These are phyloP conservation scores for Mrakia blollopis DNA, from an alignment of 768 basidiomycete genomes.

Conservation along the genomic window DNA sequence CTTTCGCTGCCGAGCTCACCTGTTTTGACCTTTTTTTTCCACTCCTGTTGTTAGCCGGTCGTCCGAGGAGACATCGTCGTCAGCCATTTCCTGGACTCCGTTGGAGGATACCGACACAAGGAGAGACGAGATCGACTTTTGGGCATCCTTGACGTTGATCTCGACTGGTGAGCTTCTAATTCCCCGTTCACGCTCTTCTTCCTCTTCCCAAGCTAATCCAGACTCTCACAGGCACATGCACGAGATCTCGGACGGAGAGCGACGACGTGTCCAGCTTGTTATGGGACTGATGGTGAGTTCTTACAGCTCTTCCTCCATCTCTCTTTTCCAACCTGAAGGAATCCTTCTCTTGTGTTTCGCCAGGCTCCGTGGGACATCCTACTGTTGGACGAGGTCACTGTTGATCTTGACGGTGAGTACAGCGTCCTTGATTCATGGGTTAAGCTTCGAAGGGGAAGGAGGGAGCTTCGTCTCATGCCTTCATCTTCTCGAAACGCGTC, in stretches of 20 bases:
- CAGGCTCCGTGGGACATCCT: constrained; percentile 76
- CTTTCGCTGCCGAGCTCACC: background rate
- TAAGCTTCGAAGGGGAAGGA: no score
- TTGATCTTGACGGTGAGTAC: constrained; percentile 66
- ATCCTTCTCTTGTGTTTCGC: background rate
- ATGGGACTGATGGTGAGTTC: constrained; percentile 76
- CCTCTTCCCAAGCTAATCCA: background rate
- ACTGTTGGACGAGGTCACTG: constrained; percentile 65
- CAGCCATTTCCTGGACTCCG: constrained; percentile 89
- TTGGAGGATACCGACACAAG: constrained; percentile 92
- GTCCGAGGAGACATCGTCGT: constrained; percentile 89
- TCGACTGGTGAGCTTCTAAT: constrained; percentile 56
- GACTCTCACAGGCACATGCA: constrained; percentile 69
- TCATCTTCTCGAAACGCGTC: no score
- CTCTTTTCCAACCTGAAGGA: background rate
- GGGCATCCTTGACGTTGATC: constrained; percentile 87
- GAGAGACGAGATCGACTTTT: constrained; percentile 77
- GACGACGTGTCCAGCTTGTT: constrained; percentile 85
- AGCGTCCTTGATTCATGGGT: no score
- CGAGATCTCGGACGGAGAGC: constrained; percentile 90
- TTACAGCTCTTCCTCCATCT: background rate
- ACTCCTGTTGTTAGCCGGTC: constrained; percentile 62
- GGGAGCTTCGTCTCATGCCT: no score
- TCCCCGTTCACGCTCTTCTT: background rate
- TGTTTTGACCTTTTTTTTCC: background rate